Conservation (phyloP, 106 monocot species). For the Platanthera zijinensis region DNA sequence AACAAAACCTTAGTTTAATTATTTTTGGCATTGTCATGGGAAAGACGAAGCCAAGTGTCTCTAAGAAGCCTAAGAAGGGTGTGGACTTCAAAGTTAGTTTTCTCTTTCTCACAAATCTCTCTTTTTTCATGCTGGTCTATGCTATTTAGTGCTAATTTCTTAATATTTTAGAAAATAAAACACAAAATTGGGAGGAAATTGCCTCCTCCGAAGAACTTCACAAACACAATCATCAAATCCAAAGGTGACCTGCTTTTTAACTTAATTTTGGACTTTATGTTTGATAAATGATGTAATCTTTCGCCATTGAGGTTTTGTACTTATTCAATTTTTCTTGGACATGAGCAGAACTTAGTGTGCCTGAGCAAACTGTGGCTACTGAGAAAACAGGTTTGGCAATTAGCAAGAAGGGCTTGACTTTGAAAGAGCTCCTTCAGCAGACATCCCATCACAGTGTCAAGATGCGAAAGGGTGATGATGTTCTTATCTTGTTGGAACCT, state of each 20-base stretch:
- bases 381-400: constrained; percentile 66
- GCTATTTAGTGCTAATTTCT: background rate
- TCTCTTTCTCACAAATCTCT: background rate
- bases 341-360: constrained; percentile 67
- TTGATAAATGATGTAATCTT: background rate
- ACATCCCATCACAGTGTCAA: constrained; percentile 88
- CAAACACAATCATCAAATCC: constrained; percentile 67
- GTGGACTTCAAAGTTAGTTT: constrained; percentile 57
- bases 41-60: constrained; percentile 25
- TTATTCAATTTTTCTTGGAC: constrained; percentile 4
- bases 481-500: background rate
- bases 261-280: background rate
- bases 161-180: constrained; percentile 60
- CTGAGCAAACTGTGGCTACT: constrained; percentile 76
- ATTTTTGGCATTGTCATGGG: constrained; percentile 27
- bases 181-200: constrained; percentile 77
- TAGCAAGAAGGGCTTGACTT: constrained; percentile 72
- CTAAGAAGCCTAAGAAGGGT: constrained; percentile 42
- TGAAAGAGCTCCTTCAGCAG: constrained; percentile 83
- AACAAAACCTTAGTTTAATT: background rate
- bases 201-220: constrained; percentile 76
- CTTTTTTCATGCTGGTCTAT: background rate
- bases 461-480: constrained; percentile 50
- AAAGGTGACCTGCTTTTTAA: constrained; percentile 32
- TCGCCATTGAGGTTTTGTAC: background rate